These are phyloP conservation scores for Suhomyces kilbournensis DNA, from an alignment of 805 yeast genomes.

Conservation along the genomic window DNA sequence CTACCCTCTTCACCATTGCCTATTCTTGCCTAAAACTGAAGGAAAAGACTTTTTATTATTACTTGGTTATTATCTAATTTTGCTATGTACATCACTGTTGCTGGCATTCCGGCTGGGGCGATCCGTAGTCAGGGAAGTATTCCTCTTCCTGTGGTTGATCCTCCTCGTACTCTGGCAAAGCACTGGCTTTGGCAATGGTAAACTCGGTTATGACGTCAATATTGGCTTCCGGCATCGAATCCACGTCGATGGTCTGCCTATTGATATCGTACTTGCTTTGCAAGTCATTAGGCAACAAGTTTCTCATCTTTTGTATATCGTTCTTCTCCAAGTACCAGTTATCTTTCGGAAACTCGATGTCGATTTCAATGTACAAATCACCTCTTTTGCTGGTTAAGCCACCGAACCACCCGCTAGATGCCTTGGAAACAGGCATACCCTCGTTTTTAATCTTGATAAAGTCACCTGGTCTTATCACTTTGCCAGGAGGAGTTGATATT, in stretches of 20 bases:
- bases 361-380: constrained; percentile 66
- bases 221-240: constrained; percentile 34
- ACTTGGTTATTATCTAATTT: constrained; percentile 7
- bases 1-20: no score
- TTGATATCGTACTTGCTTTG: constrained; percentile 20
- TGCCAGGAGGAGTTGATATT: constrained; percentile 68
- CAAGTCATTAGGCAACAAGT: constrained; percentile 49
- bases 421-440: constrained; percentile 74
- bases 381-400: constrained; percentile 44
- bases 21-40: no score
- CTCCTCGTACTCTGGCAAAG: constrained; percentile 32
- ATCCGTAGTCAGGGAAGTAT: constrained; percentile 13
- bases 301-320: constrained; percentile 54
- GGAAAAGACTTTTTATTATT: no score
- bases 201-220: constrained; percentile 37
- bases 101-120: constrained; percentile 36
- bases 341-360: constrained; percentile 79
- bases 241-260: constrained; percentile 22
- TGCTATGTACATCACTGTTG: constrained; percentile 21
- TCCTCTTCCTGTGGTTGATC: constrained; percentile 12
- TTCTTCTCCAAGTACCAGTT: constrained; percentile 77
- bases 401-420: constrained; percentile 25
- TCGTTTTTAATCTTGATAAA: constrained; percentile 60
- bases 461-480: constrained; percentile 78
- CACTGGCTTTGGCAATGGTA: constrained; percentile 19